Conservation (phyloP, 2,329 filamentous ascomycete species). For the Venturia aucupariae region DNA sequence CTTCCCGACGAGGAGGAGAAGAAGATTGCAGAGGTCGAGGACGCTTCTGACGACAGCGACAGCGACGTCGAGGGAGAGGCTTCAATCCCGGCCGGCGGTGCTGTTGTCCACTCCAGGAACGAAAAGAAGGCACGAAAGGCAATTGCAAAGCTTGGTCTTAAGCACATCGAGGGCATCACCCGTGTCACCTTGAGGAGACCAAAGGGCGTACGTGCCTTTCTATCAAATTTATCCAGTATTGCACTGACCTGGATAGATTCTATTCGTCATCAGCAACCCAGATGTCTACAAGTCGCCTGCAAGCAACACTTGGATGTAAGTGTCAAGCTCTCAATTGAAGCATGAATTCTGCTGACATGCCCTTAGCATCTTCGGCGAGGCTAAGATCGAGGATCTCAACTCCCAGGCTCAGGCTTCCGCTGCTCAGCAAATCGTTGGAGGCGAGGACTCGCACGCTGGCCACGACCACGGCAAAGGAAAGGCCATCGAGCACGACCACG, state of each 20-base stretch:
- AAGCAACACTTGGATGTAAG: slow-evolving; percentile 99
- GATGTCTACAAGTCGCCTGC: slow-evolving; percentile 99
- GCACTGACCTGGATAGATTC: slow-evolving; percentile 53
- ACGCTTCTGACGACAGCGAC: slow-evolving; percentile 61
- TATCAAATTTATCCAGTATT: slow-evolving; percentile 12
- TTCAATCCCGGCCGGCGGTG: slow-evolving; percentile 70
- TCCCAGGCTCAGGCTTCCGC: slow-evolving; percentile 93
- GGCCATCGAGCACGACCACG: slow-evolving; percentile 47
- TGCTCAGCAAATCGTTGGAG: slow-evolving; percentile 84
- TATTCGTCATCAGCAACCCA: slow-evolving; percentile 99
- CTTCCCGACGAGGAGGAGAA: slow-evolving; percentile 76
- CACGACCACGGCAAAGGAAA: slow-evolving; percentile 74
- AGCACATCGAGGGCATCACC: slow-evolving; percentile 94
- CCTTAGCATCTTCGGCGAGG: slow-evolving; percentile 91
- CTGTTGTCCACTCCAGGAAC: slow-evolving; percentile 94
- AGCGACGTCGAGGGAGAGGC: slow-evolving; percentile 64
- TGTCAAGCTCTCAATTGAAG: background rate
- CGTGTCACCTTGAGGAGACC: slow-evolving; percentile 95
- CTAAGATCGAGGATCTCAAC: slow-evolving; percentile 99
- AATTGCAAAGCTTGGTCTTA: slow-evolving; percentile 95
- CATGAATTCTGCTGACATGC: slow-evolving; percentile 20
- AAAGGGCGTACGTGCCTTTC: slow-evolving; percentile 78
- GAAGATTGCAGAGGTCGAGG: slow-evolving; percentile 70
- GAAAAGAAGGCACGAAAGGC: slow-evolving; percentile 99
- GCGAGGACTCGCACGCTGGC: slow-evolving; percentile 60